Evolutionary conservation across 2,329 filamentous ascomycete genomes (phyloP).

Genomic region (Alternaria triticimaculans): DNA sequence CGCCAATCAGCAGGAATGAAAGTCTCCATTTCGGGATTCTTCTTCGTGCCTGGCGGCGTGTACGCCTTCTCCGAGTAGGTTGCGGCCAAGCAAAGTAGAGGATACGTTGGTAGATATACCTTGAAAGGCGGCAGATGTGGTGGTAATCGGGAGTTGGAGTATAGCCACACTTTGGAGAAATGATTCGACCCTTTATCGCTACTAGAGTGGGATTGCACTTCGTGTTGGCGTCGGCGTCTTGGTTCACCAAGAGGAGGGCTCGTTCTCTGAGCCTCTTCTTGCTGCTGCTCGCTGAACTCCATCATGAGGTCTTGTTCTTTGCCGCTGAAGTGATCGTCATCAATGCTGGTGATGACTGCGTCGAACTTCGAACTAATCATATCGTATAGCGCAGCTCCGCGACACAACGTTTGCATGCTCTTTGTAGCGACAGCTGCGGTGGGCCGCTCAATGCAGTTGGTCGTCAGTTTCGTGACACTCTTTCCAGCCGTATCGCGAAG

Average conservation of each 20-base stretch:
- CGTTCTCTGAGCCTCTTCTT: conserved; percentile 19
- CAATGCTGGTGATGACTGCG: conserved; percentile 73
- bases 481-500: conserved; percentile 37
- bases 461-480: conserved; percentile 33
- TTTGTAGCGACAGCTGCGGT: conserved; percentile 39
- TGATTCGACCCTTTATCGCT: conserved; percentile 38
- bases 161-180: conserved; percentile 79
- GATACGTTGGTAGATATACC: conserved; percentile 78
- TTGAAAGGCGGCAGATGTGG: conserved; percentile 70
- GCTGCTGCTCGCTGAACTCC: conserved; percentile 20
- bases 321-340: conserved; percentile 64
- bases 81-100: conserved; percentile 78
- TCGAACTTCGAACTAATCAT: conserved; percentile 69
- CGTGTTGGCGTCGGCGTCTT: conserved; percentile 19
- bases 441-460: conserved; percentile 39
- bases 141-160: conserved; percentile 78
- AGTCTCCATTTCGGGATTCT: conserved; percentile 67
- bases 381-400: conserved; percentile 59
- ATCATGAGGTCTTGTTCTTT: conserved; percentile 60
- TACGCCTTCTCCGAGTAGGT: conserved; percentile 80
- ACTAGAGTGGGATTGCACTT: conserved; percentile 20
- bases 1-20: conserved; percentile 75
- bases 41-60: conserved; percentile 59
- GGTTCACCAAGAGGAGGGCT: conserved; percentile 22
- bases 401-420: conserved; percentile 48